Base-by-base conservation (phyloP, 2,329 filamentous ascomycete genomes). In the Nigrograna mackinnonii region DNA sequence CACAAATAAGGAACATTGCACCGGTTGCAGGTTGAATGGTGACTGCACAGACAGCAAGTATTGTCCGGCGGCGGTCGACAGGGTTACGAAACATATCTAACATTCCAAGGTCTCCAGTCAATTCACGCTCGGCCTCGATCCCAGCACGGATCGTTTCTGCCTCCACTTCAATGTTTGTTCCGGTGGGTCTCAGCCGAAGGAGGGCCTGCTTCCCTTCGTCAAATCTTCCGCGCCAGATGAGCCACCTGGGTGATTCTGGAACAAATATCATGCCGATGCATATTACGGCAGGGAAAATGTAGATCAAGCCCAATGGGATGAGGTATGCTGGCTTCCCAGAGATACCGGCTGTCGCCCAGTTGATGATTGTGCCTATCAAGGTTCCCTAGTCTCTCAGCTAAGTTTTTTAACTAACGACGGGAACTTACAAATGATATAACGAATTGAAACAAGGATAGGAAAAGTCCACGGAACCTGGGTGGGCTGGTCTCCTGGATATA, bases 271-370 rank as follows among this genome's bases (percentile, higher is more conserved):
- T 35, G 2, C 59, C 76, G 1, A 73, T 55, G 3, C 70, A 67
- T 45, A 80, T 63, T 37, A 79, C 42, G 6, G 67, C 62, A 0
- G 78, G 78, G 5, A 80, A 69, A 34, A 79, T 58, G 74, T 76
- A 77, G 33, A 83, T 80, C 49, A 80, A 73, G 46, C 75, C 66
- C 1, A 80, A 62, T 0, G 78, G 77, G 21, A 80, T 76, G 38
- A 72, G 55, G 47, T 74, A 75, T 0, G 62, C 47, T 1, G 54
- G 45, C 4, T 43, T 44, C 1, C 54, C 55, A 0, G 28, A 14
- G 7, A 64, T 40, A 3, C 45, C 14, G 21, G 50, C 70, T 32
- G 56, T 69, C 44, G 74, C 76, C 54, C 79, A 79, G 58, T 81
- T 77, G 43, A 81, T 61, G 11, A 82, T 46, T 44, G 68, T 76